Conservation (phyloP, 768 basidiomycete species). For the Hypholoma fasciculare region DNA sequence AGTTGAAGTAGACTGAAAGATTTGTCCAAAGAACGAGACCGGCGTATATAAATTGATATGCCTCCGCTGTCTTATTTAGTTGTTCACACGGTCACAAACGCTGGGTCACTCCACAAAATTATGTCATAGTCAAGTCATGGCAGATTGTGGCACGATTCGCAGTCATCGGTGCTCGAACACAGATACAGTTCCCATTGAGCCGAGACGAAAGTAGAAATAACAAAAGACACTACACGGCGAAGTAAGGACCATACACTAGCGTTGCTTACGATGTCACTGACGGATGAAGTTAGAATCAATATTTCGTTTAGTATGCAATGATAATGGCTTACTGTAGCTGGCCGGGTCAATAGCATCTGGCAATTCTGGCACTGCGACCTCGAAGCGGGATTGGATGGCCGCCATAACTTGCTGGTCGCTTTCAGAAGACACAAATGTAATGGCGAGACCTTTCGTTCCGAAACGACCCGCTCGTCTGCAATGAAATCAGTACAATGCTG, state of each 20-base stretch:
- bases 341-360: conserved; percentile 94
- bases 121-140: background rate
- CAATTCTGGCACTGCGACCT: conserved; percentile 94
- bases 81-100: background rate
- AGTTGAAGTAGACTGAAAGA: too few relatives aligned
- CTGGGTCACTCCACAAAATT: background rate
- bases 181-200: background rate
- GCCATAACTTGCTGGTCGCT: conserved; percentile 93
- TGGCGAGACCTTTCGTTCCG: conserved; percentile 98
- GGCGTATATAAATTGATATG: too few relatives aligned
- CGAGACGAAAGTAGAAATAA: background rate
- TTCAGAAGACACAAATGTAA: conserved; percentile 94
- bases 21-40: too few relatives aligned
- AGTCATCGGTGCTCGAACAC: background rate
- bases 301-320: background rate
- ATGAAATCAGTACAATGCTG: background rate
- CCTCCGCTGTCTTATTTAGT: too few relatives aligned
- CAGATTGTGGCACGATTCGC: background rate
- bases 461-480: conserved; percentile 95
- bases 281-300: conserved; percentile 9
- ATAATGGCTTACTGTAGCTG: conserved; percentile 79
- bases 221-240: background rate
- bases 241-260: background rate
- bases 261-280: conserved; percentile 48
- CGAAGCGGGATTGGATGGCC: conserved; percentile 94